phyloP scores from a whole-genome alignment of 2,329 filamentous ascomycete species.

The Fusarium hainanense region DNA sequence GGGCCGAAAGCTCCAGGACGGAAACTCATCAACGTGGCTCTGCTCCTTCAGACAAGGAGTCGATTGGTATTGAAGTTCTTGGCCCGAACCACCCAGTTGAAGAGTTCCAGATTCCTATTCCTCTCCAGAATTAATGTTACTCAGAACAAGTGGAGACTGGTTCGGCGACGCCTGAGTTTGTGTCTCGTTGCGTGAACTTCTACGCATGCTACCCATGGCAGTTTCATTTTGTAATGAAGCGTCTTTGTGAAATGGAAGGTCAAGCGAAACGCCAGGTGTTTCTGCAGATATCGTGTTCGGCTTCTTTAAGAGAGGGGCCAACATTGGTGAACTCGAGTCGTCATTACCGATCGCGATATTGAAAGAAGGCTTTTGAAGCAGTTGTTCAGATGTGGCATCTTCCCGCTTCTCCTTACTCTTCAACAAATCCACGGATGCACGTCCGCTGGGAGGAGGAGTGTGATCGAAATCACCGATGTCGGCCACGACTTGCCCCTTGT shows the following conservation, averaged over 20 bases:
- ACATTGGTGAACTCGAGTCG: constrained; percentile 30
- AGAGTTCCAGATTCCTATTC: constrained; percentile 34
- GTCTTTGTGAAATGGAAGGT: not conserved
- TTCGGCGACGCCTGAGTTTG: not conserved
- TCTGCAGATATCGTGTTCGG: not conserved
- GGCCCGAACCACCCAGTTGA: constrained; percentile 24
- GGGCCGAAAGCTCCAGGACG: constrained; percentile 36
- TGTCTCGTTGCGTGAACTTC: not conserved
- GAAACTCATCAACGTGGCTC: constrained; percentile 43
- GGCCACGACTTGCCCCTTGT: constrained; percentile 31
- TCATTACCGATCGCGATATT: constrained; percentile 36
- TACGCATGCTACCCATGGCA: not conserved
- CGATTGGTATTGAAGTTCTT: constrained; percentile 18
- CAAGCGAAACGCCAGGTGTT: not conserved
- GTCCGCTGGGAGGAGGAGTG: constrained; percentile 49
- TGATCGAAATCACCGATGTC: constrained; percentile 48
- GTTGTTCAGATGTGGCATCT: constrained; percentile 29
- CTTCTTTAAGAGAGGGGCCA: constrained; percentile 20
- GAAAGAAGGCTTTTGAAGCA: constrained; percentile 41
- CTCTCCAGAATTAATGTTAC: constrained; percentile 17
- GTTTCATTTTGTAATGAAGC: not conserved
- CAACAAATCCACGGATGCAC: constrained; percentile 43
- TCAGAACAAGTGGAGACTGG: not conserved
- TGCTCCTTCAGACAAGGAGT: constrained; percentile 37
- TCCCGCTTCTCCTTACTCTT: constrained; percentile 20